Conservation (phyloP, 2,329 filamentous ascomycete genomes). For the Didymella lethalis region DNA sequence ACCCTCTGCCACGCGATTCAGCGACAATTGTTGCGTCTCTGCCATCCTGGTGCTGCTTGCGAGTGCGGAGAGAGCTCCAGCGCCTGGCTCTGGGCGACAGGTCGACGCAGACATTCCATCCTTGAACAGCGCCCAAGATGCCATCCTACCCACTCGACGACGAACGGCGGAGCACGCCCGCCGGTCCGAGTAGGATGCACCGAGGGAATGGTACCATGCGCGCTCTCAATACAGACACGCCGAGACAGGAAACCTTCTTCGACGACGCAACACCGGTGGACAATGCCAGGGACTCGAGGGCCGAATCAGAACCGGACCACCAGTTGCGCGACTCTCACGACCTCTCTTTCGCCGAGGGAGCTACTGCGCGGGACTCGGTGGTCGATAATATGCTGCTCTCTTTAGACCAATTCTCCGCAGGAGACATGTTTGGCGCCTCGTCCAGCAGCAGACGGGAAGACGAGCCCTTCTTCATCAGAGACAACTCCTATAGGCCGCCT, state of each 20-base stretch:
- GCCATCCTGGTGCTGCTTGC: conserved; percentile 20
- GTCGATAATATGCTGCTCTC: conserved; percentile 96
- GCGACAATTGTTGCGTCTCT: conserved; percentile 22
- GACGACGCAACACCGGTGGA: conserved; percentile 50
- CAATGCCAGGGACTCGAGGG: conserved; percentile 24
- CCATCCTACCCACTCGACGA: conserved; percentile 34
- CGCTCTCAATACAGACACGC: conserved; percentile 42
- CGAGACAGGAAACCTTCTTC: conserved; percentile 46
- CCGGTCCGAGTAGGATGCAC: conserved; percentile 34
- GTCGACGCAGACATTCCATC: conserved; percentile 30
- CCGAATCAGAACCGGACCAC: conserved; percentile 27
- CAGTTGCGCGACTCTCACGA: conserved; percentile 75
- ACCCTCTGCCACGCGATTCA: conserved; percentile 21
- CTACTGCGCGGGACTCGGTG: conserved; percentile 76
- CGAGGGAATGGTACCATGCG: conserved; percentile 37
- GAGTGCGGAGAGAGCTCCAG: conserved; percentile 43
- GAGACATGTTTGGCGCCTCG: conserved; percentile 28
- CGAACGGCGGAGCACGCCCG: conserved; percentile 43
- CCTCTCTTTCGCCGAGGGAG: conserved; percentile 79
- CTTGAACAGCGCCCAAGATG: conserved; percentile 29
- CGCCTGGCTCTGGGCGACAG: conserved; percentile 26
- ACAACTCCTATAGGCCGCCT: conserved; percentile 43
- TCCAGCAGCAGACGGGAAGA: conserved; percentile 28
- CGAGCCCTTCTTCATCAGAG: conserved; percentile 50
- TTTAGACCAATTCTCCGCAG: conserved; percentile 71